Conservation (phyloP, 1,139 yeast genomes). For the Hanseniaspora uvarum region DNA sequence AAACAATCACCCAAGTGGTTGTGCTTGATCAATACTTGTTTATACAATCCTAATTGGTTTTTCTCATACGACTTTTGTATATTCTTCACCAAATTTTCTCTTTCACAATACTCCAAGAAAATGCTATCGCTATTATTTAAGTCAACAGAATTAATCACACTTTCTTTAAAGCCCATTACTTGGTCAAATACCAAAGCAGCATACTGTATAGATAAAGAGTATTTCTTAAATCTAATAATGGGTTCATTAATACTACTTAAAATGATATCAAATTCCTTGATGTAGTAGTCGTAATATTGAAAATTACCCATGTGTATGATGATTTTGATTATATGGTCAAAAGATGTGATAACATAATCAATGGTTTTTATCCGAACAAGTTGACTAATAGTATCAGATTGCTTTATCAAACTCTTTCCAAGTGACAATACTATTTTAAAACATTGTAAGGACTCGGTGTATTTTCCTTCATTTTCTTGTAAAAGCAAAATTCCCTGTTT, state of each 20-base stretch:
- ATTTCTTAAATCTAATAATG: conserved; percentile 25
- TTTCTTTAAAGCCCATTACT: conserved; percentile 1
- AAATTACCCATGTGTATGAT: conserved; percentile 43
- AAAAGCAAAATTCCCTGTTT: conserved; percentile 25
- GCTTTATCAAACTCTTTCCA: conserved; percentile 30
- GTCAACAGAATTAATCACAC: conserved; percentile 4
- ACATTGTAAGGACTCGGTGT: conserved; percentile 28
- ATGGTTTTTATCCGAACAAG: conserved; percentile 35
- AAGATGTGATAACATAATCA: conserved; percentile 32
- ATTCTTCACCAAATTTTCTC: conserved; percentile 2
- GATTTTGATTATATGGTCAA: conserved; percentile 33
- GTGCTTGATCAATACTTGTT: neutral
- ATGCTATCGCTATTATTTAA: conserved; percentile 9
- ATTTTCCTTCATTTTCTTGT: conserved; percentile 20
- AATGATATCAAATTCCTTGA: conserved; percentile 40
- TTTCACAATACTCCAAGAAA: conserved; percentile 12
- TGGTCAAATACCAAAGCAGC: conserved; percentile 14
- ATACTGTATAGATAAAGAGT: conserved; percentile 18
- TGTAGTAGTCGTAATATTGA: conserved; percentile 44
- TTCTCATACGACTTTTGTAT: neutral
- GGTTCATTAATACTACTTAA: conserved; percentile 29
- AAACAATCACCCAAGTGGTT: neutral
- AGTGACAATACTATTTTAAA: conserved; percentile 30
- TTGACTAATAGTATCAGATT: conserved; percentile 26
- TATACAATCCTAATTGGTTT: neutral